Conservation (phyloP, 768 basidiomycete genomes). For the Strobilomyces confusus region DNA sequence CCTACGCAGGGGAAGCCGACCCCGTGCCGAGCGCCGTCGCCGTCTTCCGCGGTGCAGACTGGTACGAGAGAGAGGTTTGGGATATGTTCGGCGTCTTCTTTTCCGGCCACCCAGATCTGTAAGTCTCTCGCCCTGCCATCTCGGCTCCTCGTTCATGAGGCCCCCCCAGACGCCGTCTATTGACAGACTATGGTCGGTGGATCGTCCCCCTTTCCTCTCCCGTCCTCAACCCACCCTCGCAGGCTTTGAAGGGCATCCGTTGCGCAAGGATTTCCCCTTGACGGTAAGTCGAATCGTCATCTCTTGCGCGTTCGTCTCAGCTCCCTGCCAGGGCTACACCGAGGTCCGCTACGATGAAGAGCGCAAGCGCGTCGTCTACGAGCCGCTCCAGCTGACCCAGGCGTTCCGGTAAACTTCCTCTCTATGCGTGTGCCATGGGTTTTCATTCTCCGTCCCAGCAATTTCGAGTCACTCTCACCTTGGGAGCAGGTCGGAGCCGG, state of each 20-base stretch:
- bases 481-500: conserved; percentile 93
- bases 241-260: conserved; percentile 96
- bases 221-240: background rate
- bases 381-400: conserved; percentile 95
- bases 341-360: conserved; percentile 98
- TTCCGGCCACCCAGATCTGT: conserved; percentile 94
- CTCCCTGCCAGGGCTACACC: conserved; percentile 77
- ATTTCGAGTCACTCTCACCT: conserved; percentile 89
- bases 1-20: conserved; percentile 91
- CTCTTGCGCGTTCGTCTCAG: background rate
- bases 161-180: conserved; percentile 74
- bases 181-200: conserved; percentile 89
- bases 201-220: background rate
- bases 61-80: conserved; percentile 99
- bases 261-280: conserved; percentile 97
- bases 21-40: conserved; percentile 79
- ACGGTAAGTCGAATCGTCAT: conserved; percentile 53
- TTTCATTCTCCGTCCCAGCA: conserved; percentile 43
- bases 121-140: conserved; percentile 31
- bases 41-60: conserved; percentile 89
- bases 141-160: conserved; percentile 13
- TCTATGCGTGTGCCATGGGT: background rate
- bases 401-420: conserved; percentile 76
- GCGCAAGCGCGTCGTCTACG: conserved; percentile 94
- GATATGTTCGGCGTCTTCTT: conserved; percentile 98